These are phyloP conservation scores for Colletotrichum sp. DNA, from an alignment of 2,329 filamentous ascomycete genomes.

Conservation along the genomic window DNA sequence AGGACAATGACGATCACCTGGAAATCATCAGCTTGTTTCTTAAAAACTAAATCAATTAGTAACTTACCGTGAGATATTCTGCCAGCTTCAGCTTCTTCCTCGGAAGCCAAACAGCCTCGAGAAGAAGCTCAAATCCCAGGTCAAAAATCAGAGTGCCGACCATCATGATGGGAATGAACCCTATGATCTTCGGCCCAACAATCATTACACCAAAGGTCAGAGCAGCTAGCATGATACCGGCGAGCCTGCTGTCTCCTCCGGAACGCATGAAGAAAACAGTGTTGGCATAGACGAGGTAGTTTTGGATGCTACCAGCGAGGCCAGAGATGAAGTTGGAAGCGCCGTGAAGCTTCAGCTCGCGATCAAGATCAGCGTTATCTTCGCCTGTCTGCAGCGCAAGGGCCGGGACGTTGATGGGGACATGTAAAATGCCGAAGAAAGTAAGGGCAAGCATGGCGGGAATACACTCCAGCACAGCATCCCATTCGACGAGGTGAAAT, in stretches of 20 bases:
- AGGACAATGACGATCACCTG: slow-evolving; percentile 85
- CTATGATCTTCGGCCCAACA: slow-evolving; percentile 85
- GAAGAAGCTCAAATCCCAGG: slow-evolving; percentile 88
- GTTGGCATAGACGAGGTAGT: slow-evolving; percentile 97
- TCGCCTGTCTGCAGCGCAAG: slow-evolving; percentile 89
- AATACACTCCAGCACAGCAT: slow-evolving; percentile 80
- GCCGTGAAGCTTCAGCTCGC: slow-evolving; percentile 90
- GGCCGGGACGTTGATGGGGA: slow-evolving; percentile 97
- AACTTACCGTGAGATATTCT: slow-evolving; percentile 82
- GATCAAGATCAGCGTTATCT: slow-evolving; percentile 89
- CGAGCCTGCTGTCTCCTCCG: slow-evolving; percentile 85
- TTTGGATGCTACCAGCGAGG: slow-evolving; percentile 85
- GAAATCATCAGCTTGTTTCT: slow-evolving; percentile 25
- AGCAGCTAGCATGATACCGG: slow-evolving; percentile 82
- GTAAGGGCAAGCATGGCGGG: slow-evolving; percentile 97
- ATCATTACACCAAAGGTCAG: slow-evolving; percentile 84
- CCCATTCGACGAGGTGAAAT: slow-evolving; percentile 82
- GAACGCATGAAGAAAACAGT: slow-evolving; percentile 96
- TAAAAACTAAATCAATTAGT: background rate
- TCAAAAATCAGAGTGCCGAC: slow-evolving; percentile 95
- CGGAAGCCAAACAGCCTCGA: slow-evolving; percentile 88
- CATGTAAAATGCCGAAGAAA: slow-evolving; percentile 96
- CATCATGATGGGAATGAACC: slow-evolving; percentile 95
- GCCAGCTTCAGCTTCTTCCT: slow-evolving; percentile 85
- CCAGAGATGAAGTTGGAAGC: slow-evolving; percentile 93